phyloP scores from a whole-genome alignment of 225 moss, liverwort and hornwort species.

The Lunularia cruciata region DNA sequence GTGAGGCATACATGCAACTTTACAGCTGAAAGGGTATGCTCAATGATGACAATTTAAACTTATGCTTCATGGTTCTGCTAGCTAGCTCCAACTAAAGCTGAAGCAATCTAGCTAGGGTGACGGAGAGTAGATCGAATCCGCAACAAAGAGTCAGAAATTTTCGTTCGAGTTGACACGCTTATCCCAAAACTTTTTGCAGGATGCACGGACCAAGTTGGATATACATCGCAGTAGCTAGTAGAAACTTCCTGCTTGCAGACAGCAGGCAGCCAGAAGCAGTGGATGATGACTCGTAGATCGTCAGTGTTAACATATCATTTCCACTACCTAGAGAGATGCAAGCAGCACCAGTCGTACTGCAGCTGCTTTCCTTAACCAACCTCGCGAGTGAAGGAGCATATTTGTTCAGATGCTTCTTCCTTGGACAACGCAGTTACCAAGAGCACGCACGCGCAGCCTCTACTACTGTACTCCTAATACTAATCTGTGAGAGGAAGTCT shows the following conservation, averaged over 20 bases:
- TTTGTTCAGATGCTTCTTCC: not conserved
- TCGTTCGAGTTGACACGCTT: not conserved
- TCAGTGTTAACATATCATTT: not conserved
- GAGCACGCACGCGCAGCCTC: slow-evolving; percentile 9
- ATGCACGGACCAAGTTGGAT: slow-evolving; percentile 8
- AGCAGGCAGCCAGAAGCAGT: not conserved
- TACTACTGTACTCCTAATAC: too few relatives aligned
- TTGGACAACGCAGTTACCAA: not conserved
- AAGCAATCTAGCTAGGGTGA: slow-evolving; percentile 3
- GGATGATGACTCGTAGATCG: slow-evolving; percentile 4
- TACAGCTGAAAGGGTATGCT: slow-evolving; percentile 18
- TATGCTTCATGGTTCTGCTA: slow-evolving; percentile 10
- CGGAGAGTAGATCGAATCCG: slow-evolving; percentile 10
- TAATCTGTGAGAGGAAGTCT: too few relatives aligned
- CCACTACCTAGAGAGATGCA: not conserved
- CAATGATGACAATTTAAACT: slow-evolving; percentile 14
- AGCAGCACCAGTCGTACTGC: not conserved
- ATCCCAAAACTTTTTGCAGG: slow-evolving; percentile 14
- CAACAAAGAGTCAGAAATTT: slow-evolving; percentile 6
- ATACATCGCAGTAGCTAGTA: slow-evolving; percentile 1
- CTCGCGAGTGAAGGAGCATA: not conserved
- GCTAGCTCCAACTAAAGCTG: slow-evolving; percentile 15
- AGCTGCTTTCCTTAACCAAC: slow-evolving; percentile 6
- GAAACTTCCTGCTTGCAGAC: slow-evolving; percentile 1
- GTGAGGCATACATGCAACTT: slow-evolving; percentile 12